Conservation (phyloP, 495 filamentous ascomycete species). For the Penicillium angulare region DNA sequence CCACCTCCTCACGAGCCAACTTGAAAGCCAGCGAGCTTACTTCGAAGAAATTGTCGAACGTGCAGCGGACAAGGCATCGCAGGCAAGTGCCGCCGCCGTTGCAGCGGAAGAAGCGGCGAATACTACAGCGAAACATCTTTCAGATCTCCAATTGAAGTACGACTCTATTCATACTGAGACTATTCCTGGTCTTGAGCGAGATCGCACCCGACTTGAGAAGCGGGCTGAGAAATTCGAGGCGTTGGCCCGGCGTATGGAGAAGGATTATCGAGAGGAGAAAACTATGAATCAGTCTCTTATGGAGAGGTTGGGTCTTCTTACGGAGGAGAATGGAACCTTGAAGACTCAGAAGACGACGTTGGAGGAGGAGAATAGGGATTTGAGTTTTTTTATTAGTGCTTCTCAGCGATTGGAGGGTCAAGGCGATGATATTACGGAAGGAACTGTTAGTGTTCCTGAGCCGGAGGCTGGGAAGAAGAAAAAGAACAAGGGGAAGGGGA, state of each 20-base stretch:
- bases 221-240: constrained; percentile 68
- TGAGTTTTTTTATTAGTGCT: constrained; percentile 84
- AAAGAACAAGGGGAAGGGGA: constrained; percentile 50
- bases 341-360: constrained; percentile 59
- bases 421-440: constrained; percentile 59
- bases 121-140: constrained; percentile 49
- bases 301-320: constrained; percentile 68
- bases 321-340: constrained; percentile 53
- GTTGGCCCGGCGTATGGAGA: constrained; percentile 72
- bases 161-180: constrained; percentile 54
- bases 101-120: constrained; percentile 55
- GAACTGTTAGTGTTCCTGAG: constrained; percentile 54
- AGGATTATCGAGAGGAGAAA: constrained; percentile 85
- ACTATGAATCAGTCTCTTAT: constrained; percentile 75
- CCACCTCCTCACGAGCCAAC: constrained; percentile 83
- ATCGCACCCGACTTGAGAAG: constrained; percentile 63
- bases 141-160: constrained; percentile 54
- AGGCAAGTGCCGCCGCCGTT: constrained; percentile 65
- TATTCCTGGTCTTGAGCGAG: constrained; percentile 65
- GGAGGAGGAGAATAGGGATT: constrained; percentile 83
- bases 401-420: constrained; percentile 74
- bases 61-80: constrained; percentile 84
- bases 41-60: constrained; percentile 93
- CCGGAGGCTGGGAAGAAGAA: constrained; percentile 51
- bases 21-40: constrained; percentile 88